Percentiles rank a stretch among this genome's conserved stretches.
phyloP scores from a whole-genome alignment of 2,329 filamentous ascomycete genomes.

The Xylariomycetidae sp. region DNA sequence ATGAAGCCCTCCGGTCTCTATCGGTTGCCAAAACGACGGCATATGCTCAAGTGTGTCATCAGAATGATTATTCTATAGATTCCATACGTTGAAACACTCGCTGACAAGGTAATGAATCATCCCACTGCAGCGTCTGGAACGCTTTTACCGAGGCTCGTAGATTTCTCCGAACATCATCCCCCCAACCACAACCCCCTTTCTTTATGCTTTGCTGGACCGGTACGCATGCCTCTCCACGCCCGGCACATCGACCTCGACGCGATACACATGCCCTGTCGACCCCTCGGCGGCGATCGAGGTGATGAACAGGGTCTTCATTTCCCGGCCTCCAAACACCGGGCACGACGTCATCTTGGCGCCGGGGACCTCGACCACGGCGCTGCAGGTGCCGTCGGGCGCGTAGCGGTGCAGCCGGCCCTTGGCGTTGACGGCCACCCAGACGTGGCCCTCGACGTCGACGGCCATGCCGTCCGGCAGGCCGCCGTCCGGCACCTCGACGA shows the following conservation, averaged over 20 bases:
- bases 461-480: conserved; percentile 11
- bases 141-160: too few species aligned
- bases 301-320: conserved; percentile 13
- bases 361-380: conserved; percentile 5
- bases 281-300: conserved; percentile 8
- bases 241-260: conserved; percentile 8
- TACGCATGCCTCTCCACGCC: conserved; percentile 5
- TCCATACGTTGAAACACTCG: too few species aligned
- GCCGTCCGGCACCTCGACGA: conserved; percentile 7
- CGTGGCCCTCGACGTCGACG: conserved; percentile 8
- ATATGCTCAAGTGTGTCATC: too few species aligned
- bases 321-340: conserved; percentile 6
- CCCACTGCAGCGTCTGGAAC: too few species aligned
- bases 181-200: too few species aligned
- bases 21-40: too few species aligned
- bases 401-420: conserved; percentile 8
- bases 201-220: too few species aligned
- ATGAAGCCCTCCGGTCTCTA: too few species aligned
- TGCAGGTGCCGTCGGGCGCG: conserved; percentile 6
- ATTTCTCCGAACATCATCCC: too few species aligned
- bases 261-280: conserved; percentile 10
- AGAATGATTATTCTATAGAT: too few species aligned
- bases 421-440: conserved; percentile 10
- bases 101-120: too few species aligned
- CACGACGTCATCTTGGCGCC: conserved; percentile 11